phyloP scores from a whole-genome alignment of 805 yeast species.

The Metschnikowia gelsemii region DNA sequence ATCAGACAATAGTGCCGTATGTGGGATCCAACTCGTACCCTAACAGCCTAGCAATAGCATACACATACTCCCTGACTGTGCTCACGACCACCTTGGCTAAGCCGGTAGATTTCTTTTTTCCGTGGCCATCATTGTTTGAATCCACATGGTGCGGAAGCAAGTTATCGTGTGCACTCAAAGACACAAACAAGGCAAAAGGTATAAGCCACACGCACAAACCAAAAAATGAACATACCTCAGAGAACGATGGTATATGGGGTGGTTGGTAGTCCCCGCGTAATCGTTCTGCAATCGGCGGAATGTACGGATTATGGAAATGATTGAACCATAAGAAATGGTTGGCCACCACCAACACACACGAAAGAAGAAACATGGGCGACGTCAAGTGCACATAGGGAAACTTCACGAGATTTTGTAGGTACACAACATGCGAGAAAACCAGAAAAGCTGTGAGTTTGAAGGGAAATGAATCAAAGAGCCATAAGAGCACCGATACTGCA shows the following conservation, averaged over 20 bases:
- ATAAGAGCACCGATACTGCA: conserved; percentile 51
- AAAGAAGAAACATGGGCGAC: conserved; percentile 65
- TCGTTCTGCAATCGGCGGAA: conserved; percentile 67
- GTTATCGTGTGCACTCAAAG: conserved; percentile 88
- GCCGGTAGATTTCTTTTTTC: conserved; percentile 44
- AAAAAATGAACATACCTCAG: conserved; percentile 93
- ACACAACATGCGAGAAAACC: conserved; percentile 66
- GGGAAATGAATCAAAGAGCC: conserved; percentile 80
- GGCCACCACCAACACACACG: conserved; percentile 68
- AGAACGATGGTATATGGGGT: conserved; percentile 73
- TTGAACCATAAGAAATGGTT: conserved; percentile 92
- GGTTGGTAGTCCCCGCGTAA: conserved; percentile 58
- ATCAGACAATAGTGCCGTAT: conserved; percentile 48
- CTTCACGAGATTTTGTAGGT: conserved; percentile 69
- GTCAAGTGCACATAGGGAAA: conserved; percentile 83
- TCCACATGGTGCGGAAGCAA: conserved; percentile 62
- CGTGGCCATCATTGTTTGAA: conserved; percentile 23
- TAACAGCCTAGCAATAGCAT: conserved; percentile 48
- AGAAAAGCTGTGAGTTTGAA: conserved; percentile 64
- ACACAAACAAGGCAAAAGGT: conserved; percentile 89
- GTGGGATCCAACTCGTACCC: conserved; percentile 65
- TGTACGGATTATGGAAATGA: conserved; percentile 68
- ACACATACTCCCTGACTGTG: conserved; percentile 47
- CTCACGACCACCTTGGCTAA: conserved; percentile 67
- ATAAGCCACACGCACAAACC: conserved; percentile 92